Base-by-base conservation (phyloP, 1,284 basidiomycete species). In the Ganoderma meredithae region DNA sequence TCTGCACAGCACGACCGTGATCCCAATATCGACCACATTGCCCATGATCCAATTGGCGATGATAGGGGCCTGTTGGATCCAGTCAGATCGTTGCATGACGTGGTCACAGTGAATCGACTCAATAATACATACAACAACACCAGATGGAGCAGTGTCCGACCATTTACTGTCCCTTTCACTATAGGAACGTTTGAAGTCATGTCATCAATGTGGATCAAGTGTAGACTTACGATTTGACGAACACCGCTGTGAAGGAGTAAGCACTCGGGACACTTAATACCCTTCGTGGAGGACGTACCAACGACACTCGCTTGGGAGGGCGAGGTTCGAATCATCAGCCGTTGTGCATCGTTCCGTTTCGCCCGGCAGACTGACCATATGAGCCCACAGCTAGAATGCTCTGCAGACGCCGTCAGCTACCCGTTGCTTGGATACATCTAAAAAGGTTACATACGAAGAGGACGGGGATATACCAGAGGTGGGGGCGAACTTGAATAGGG, bases 1-100 rank as follows among this genome's bases (percentile, higher is more conserved):
- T 69, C 69, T 67, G 56, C 69, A 70, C 25, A 70, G 63, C 10
- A 67, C 52, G 44, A 69, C 64, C 3, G 71, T 70, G 65, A 72
- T 72, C 3, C 60, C 56, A 3, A 69, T 64, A 52, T 72, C 71
- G 44, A 71, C 69, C 12, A 70, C 33, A 44, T 68, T 67, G 17
- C 69, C 71, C 10, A 64, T 59, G 25, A 66, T 49, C 71, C 69
- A 72, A 36, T 72, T 72, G 3, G 67, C 71, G 17, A 65, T 56
- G 7, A 67, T 44, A 1, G 69, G 67, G 33, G n/a, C 25, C 68
- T 72, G 60, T 13, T 15, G 13, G n/a, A 15, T 6, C 1, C 17
- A 12, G 4, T 58, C 19, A 22, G 22, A 7, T n/a, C 33, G n/a
- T 39, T 36, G 55, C 36, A 39, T n/a, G 31, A 19, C 12, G n/a